phyloP scores from a whole-genome alignment of 805 yeast species.

The Zygosaccharomyces bisporus region DNA sequence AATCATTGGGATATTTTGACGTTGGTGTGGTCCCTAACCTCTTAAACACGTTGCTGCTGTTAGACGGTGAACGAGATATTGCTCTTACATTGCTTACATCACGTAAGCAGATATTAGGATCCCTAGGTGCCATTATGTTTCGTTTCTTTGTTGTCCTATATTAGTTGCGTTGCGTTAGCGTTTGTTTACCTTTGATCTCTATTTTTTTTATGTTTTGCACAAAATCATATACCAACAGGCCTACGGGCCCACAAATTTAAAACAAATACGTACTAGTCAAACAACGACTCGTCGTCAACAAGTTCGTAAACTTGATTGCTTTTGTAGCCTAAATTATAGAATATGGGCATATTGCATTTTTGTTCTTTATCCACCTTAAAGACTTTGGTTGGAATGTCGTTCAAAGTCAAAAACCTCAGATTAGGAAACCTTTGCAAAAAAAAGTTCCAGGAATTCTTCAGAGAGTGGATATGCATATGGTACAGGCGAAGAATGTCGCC shows the following conservation, averaged over 20 bases:
- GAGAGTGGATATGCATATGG: conserved; percentile 36
- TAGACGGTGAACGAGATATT: conserved; percentile 6
- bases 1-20: conserved; percentile 15
- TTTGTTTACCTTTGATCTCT: conserved; percentile 2
- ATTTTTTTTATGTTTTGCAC: neutral
- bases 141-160: neutral
- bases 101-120: conserved; percentile 8
- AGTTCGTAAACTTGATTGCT: conserved; percentile 33
- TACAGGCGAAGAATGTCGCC: conserved; percentile 33
- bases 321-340: conserved; percentile 22
- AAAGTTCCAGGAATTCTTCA: conserved; percentile 34
- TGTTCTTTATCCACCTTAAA: conserved; percentile 28
- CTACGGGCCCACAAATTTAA: neutral
- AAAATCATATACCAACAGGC: neutral
- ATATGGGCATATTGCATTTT: conserved; percentile 30
- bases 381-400: conserved; percentile 36
- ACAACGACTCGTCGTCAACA: conserved; percentile 30
- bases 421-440: conserved; percentile 31
- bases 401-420: conserved; percentile 34
- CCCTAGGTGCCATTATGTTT: conserved; percentile 6
- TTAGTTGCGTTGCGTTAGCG: neutral
- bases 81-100: conserved; percentile 9
- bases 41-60: conserved; percentile 22
- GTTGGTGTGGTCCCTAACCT: conserved; percentile 29
- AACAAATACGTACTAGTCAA: conserved; percentile 13